Percentiles rank a stretch among this genome's conserved stretches.
Conservation (phyloP, 805 yeast species). For the Cyberlindnera americana region DNA sequence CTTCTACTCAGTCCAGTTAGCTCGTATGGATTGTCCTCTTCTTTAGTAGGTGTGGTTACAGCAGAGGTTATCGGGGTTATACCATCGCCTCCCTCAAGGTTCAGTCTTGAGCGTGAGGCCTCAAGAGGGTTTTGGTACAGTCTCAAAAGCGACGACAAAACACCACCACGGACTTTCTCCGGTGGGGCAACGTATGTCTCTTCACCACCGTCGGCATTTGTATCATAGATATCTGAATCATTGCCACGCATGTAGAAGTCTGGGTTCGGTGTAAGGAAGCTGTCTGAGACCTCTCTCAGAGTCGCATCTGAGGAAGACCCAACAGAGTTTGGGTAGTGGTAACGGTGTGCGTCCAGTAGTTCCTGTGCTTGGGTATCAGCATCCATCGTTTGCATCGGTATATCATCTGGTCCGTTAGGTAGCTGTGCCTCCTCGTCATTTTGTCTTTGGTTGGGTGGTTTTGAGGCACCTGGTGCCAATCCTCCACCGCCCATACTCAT, state of each 20-base stretch:
- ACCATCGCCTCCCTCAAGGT: slow-evolving; percentile 15
- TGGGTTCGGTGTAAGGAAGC: slow-evolving; percentile 39
- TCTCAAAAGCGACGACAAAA: slow-evolving; percentile 70
- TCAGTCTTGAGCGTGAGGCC: slow-evolving; percentile 23
- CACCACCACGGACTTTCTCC: slow-evolving; percentile 76
- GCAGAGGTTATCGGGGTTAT: slow-evolving; percentile 20
- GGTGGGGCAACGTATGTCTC: slow-evolving; percentile 55
- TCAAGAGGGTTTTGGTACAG: slow-evolving; percentile 52
- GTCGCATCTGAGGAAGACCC: slow-evolving; percentile 14
- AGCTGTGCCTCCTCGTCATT: slow-evolving; percentile 38
- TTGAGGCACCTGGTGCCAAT: slow-evolving; percentile 33
- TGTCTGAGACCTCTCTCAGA: slow-evolving; percentile 16
- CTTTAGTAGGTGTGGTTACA: slow-evolving; percentile 17
- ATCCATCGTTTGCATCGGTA: slow-evolving; percentile 43
- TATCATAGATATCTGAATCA: slow-evolving; percentile 26
- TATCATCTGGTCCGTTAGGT: slow-evolving; percentile 27
- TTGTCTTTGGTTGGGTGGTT: slow-evolving; percentile 13
- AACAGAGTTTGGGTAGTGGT: slow-evolving; percentile 2
- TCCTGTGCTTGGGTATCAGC: slow-evolving; percentile 51
- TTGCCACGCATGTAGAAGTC: slow-evolving; percentile 36
- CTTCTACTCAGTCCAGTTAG: slow-evolving; percentile 10
- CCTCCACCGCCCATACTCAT: slow-evolving; percentile 34
- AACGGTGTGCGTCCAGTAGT: slow-evolving; percentile 47
- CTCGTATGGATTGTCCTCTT: slow-evolving; percentile 11
- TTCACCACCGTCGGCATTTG: slow-evolving; percentile 30